A percentile compares a stretch with the other conserved stretches of the same genome.
Evolutionary conservation across 768 basidiomycete species (phyloP).

Genomic region (Suillus alpinus): DNA sequence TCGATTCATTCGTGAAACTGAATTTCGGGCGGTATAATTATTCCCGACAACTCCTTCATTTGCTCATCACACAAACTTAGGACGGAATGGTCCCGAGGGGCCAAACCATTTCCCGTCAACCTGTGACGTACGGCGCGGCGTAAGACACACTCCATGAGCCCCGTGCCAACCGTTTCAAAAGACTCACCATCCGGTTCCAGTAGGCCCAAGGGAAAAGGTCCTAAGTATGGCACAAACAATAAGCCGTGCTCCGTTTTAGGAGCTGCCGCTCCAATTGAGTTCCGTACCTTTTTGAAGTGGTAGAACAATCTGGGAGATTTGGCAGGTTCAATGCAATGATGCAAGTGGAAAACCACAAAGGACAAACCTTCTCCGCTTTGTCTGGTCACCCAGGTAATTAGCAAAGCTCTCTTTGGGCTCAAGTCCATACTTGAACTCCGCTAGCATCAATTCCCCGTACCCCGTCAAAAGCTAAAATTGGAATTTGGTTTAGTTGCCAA

Average conservation of each 20-base stretch:
- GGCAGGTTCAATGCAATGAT: conserved; percentile 8
- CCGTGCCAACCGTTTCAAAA: conserved; percentile 31
- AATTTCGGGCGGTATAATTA: background rate
- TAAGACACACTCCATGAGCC: conserved; percentile 74
- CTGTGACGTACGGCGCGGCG: conserved; percentile 27
- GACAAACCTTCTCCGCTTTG: conserved; percentile 66
- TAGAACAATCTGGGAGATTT: conserved; percentile 61
- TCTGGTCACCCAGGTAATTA: conserved; percentile 66
- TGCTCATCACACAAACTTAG: conserved; percentile 30
- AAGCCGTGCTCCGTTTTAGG: background rate
- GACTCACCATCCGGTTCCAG: conserved; percentile 68
- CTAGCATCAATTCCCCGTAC: conserved; percentile 80
- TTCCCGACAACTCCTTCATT: conserved; percentile 2
- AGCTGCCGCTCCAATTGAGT: background rate
- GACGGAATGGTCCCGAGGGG: conserved; percentile 37
- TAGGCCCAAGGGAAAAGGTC: conserved; percentile 51
- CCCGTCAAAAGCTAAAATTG: conserved; percentile 65
- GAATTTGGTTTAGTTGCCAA: conserved; percentile 7
- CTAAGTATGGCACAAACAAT: conserved; percentile 12
- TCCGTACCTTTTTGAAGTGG: conserved; percentile 74
- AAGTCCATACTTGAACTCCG: conserved; percentile 92
- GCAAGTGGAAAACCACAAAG: background rate
- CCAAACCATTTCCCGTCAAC: conserved; percentile 50
- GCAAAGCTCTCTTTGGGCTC: conserved; percentile 87
- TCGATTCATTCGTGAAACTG: background rate